phyloP scores from a whole-genome alignment of 345 rosid genomes.

The Brassica rapa region DNA sequence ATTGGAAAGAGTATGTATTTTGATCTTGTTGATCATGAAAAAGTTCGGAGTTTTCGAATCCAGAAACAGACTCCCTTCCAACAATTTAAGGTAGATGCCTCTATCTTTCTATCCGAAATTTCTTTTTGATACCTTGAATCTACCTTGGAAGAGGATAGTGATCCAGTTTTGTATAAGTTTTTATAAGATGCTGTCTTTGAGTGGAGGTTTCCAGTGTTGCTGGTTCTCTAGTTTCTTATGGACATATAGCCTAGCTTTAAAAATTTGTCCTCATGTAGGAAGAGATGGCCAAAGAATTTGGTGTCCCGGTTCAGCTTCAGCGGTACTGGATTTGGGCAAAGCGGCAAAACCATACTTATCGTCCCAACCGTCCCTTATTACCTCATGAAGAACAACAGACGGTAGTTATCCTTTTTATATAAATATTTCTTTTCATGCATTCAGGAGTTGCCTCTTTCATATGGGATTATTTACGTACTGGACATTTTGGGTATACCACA shows the following conservation, averaged over 20 bases:
- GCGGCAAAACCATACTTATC: conserved; percentile 1
- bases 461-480: neutral
- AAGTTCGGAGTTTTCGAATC: conserved; percentile 86
- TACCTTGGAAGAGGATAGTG: neutral
- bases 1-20: conserved; percentile 90
- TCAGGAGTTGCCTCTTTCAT: conserved; percentile 18
- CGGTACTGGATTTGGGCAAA: neutral
- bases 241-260: neutral
- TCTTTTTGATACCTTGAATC: neutral
- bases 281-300: conserved; percentile 1
- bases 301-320: neutral
- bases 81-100: conserved; percentile 66
- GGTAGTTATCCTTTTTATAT: conserved; percentile 42
- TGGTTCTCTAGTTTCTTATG: conserved; percentile 2
- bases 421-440: neutral
- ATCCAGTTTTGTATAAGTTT: neutral
- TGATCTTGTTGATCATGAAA: conserved; percentile 98
- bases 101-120: neutral
- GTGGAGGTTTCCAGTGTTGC: neutral
- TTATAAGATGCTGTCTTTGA: neutral
- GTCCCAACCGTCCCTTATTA: conserved; percentile 36
- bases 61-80: conserved; percentile 77
- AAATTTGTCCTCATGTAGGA: conserved; percentile 35
- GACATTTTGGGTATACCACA: neutral
- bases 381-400: conserved; percentile 82